These are phyloP conservation scores for Giardia muris DNA, from an alignment of 208 protist species.

Conservation along the genomic window DNA sequence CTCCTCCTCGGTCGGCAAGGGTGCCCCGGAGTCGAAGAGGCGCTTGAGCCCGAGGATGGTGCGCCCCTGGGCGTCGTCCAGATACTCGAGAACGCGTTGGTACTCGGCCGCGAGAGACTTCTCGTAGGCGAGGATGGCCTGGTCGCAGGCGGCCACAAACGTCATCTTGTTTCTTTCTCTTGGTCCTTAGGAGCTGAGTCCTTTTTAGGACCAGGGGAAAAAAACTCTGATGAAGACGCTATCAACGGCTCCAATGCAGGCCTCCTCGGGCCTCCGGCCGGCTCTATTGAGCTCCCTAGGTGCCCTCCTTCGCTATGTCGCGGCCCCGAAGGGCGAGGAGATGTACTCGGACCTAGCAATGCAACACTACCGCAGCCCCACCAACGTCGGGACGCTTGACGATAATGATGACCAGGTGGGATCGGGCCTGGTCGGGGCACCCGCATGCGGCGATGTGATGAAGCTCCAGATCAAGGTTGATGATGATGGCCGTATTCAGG, in stretches of 20 bases:
- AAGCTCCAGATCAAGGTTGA: conserved; percentile 85
- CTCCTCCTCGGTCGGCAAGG: background rate
- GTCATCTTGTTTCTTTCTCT: too few species aligned
- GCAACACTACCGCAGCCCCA: conserved; percentile 10
- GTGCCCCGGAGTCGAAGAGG: background rate
- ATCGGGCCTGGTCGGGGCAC: conserved; percentile 85
- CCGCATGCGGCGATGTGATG: conserved; percentile 94
- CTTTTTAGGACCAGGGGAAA: too few species aligned
- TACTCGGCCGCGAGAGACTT: background rate
- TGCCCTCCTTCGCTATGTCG: too few species aligned
- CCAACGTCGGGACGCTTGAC: conserved; percentile 33
- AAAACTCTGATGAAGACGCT: too few species aligned
- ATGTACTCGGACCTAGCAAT: conserved; percentile 31
- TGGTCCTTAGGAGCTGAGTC: too few species aligned
- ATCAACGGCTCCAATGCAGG: too few species aligned
- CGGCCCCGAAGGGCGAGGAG: too few species aligned
- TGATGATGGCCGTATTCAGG: conserved; percentile 60
- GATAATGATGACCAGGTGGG: conserved; percentile 63
- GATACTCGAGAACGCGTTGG: background rate
- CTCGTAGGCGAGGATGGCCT: too few species aligned
- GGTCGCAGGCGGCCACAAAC: too few species aligned
- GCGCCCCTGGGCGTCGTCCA: background rate
- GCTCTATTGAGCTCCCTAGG: too few species aligned
- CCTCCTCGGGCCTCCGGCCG: background rate
- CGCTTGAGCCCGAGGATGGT: background rate